These are phyloP conservation scores for Talaromyces borbonicus DNA, from an alignment of 495 filamentous ascomycete species.

Conservation along the genomic window DNA sequence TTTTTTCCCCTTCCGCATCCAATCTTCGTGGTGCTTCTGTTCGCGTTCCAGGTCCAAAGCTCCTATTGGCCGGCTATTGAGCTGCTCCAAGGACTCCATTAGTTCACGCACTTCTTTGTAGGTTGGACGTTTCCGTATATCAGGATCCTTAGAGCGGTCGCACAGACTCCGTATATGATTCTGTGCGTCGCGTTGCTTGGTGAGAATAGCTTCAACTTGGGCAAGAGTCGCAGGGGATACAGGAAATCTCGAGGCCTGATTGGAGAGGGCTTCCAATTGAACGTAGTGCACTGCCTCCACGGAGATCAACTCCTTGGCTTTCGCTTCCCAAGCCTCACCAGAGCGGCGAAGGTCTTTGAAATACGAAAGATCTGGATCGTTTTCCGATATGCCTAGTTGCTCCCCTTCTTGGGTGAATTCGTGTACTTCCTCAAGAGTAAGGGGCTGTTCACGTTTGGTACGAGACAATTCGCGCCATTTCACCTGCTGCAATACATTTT, in stretches of 20 bases:
- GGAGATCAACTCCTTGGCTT: slow-evolving; percentile 86
- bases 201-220: slow-evolving; percentile 81
- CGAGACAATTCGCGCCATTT: slow-evolving; percentile 79
- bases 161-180: slow-evolving; percentile 72
- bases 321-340: slow-evolving; percentile 84
- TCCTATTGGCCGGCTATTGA: slow-evolving; percentile 84
- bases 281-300: slow-evolving; percentile 86
- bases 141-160: slow-evolving; percentile 61
- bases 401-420: slow-evolving; percentile 67
- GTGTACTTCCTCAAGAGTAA: slow-evolving; percentile 66
- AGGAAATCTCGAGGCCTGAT: slow-evolving; percentile 65
- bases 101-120: slow-evolving; percentile 88
- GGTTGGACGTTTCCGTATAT: slow-evolving; percentile 71
- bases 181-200: slow-evolving; percentile 93
- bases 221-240: slow-evolving; percentile 73
- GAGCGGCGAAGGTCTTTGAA: slow-evolving; percentile 64
- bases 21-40: slow-evolving; percentile 93
- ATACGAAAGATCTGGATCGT: slow-evolving; percentile 64
- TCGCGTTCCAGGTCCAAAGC: slow-evolving; percentile 91
- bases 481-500: slow-evolving; percentile 70
- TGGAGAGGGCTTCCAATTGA: slow-evolving; percentile 83
- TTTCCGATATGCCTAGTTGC: slow-evolving; percentile 64
- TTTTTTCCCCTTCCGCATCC: slow-evolving; percentile 98
- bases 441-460: slow-evolving; percentile 47
- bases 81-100: slow-evolving; percentile 72